A percentile compares a stretch with the other conserved stretches of the same genome.
These are phyloP conservation scores for Leccinum subgranulosum DNA, from an alignment of 768 basidiomycete genomes.

Conservation along the genomic window DNA sequence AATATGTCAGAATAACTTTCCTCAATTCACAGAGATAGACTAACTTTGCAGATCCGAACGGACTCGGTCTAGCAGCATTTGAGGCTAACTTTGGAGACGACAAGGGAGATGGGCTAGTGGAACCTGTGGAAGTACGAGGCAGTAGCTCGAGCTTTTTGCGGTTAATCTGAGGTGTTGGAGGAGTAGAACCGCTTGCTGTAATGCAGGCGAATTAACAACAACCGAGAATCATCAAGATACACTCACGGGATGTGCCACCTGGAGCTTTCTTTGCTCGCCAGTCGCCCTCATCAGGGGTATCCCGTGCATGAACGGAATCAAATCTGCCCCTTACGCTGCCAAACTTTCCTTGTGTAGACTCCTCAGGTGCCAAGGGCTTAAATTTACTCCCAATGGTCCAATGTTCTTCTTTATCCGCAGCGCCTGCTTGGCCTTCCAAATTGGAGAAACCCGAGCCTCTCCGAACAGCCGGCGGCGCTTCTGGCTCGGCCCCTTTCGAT, in stretches of 20 bases:
- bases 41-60: constrained; percentile 86
- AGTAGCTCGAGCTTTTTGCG: constrained; percentile 84
- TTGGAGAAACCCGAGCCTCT: constrained; percentile 56
- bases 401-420: constrained; percentile 75
- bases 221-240: constrained; percentile 4
- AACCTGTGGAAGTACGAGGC: constrained; percentile 68
- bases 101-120: constrained; percentile 69
- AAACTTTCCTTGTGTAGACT: constrained; percentile 39
- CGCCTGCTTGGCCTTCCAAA: constrained; percentile 40
- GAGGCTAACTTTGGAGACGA: constrained; percentile 73
- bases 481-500: constrained; percentile 42
- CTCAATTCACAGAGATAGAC: constrained; percentile 18
- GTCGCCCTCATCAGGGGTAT: constrained; percentile 58
- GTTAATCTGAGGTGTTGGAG: constrained; percentile 76
- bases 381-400: constrained; percentile 79
- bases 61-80: constrained; percentile 55
- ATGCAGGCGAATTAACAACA: constrained; percentile 6
- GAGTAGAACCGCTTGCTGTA: constrained; percentile 66
- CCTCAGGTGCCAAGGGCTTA: constrained; percentile 46
- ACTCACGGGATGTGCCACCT: constrained; percentile 63
- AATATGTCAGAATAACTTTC: constrained; percentile 8
- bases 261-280: constrained; percentile 60
- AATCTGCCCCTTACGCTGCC: constrained; percentile 47
- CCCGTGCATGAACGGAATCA: constrained; percentile 54
- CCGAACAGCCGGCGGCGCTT: constrained; percentile 47